A percentile compares a stretch with the other conserved stretches of the same genome.
These are phyloP conservation scores for Umbelopsis ramanniana DNA, from an alignment of 192 early-diverging fungal genomes.

Conservation along the genomic window DNA sequence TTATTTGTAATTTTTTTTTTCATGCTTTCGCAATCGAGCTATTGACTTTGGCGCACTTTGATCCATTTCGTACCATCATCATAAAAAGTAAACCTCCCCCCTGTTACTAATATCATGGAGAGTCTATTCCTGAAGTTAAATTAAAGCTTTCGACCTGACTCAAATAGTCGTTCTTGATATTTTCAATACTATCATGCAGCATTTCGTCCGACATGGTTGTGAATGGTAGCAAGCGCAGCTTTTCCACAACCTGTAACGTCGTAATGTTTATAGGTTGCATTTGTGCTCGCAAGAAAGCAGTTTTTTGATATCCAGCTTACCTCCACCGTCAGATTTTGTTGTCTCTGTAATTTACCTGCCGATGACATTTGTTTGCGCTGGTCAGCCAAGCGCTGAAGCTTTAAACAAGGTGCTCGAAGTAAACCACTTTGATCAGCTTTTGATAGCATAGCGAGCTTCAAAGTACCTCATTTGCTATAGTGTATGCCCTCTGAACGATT, in stretches of 20 bases:
- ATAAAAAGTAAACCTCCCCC: neutral
- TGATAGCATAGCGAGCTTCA: neutral
- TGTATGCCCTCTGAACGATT: slow-evolving; percentile 37
- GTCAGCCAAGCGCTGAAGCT: neutral
- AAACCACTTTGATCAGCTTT: neutral
- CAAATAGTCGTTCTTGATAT: neutral
- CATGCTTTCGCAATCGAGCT: neutral
- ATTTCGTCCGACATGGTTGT: neutral
- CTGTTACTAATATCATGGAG: neutral
- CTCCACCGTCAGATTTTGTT: neutral
- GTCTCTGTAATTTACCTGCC: neutral
- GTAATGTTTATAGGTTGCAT: neutral
- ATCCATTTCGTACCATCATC: neutral
- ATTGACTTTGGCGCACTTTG: neutral
- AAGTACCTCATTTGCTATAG: slow-evolving; percentile 35
- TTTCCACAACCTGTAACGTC: neutral
- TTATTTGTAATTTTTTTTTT: slow-evolving; percentile 69
- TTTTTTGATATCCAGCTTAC: neutral
- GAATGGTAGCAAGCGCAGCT: neutral
- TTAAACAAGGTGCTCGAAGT: neutral
- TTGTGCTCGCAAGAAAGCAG: neutral
- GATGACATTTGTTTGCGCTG: slow-evolving; percentile 1
- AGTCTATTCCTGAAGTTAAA: neutral
- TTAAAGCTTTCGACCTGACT: neutral
- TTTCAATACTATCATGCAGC: neutral